Base-by-base conservation (phyloP, 257 asterid species). In the Solanum rostratum region DNA sequence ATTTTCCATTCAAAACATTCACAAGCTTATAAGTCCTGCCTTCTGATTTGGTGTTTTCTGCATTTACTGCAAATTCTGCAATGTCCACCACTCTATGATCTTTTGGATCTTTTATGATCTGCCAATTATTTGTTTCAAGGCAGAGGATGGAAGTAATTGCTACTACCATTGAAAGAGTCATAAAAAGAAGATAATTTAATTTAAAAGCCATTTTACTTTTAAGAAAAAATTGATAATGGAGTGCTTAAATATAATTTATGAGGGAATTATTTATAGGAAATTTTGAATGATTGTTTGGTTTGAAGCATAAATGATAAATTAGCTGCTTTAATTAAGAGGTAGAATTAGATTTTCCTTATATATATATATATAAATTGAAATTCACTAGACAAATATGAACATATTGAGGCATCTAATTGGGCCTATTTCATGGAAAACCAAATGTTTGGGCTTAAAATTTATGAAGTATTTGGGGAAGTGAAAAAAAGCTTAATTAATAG, bases 191-290 rank as follows among this genome's bases (percentile, higher is more conserved):
- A 55, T 50, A 16, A 24, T 11, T 41, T 14, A 19, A 54, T 5
- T 81, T 85, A 19, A 73, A 46, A 65, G 79, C 85, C 89, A 87
- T 84, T 46, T 24, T 24, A 16, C 45, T 68, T 46, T 7, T 52
- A 24, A 19, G 85, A 15, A 45, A n/a, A 37, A 10, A 27, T 63
- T 63, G 41, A 3, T 30, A 30, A 30, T 66, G n/a, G 19, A 29
- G 71, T 27, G 43, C 20, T 63, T 29, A 14, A 29, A n/a, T 7
- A 22, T 66, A 66, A 30, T 14, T 5, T 6, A 12, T 14, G n/a
- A 12, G 20, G 11, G 14, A 2, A 18, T 66, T 39, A 39, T 39
- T 39, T 39, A 4, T 39, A 39, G 43, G 43, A 39, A 39, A 39
- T 39, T 39, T 39, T 4, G 43, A 39, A 39, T 5, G 43, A 6